Percentiles rank a stretch among this genome's conserved stretches.
Evolutionary conservation across 441 rosid species (phyloP).

Genomic region (Adansonia madagascariensis): DNA sequence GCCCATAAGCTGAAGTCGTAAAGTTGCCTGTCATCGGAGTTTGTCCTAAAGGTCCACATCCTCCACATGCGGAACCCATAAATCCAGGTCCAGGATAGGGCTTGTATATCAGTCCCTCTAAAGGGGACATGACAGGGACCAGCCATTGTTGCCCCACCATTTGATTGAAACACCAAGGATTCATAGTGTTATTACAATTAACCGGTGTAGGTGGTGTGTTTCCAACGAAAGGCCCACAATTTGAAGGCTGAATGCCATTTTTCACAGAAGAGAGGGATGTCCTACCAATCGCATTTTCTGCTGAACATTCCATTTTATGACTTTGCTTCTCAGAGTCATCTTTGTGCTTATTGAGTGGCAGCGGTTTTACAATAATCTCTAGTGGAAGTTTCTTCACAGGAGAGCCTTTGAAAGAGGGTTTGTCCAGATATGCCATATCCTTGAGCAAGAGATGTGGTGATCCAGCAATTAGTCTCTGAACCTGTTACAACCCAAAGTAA

Average conservation of each 20-base stretch:
- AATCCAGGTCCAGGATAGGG: slow-evolving; percentile 64
- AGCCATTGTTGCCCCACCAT: slow-evolving; percentile 75
- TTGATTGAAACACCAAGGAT: slow-evolving; percentile 56
- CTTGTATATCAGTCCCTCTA: slow-evolving; percentile 86
- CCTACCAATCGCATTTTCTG: slow-evolving; percentile 67
- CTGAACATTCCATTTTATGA: slow-evolving; percentile 61
- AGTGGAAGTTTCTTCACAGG: slow-evolving; percentile 46
- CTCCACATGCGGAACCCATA: slow-evolving; percentile 55
- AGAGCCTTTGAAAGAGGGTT: slow-evolving; percentile 46
- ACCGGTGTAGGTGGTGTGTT: slow-evolving; percentile 38
- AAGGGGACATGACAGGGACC: slow-evolving; percentile 86
- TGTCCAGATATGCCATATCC: slow-evolving; percentile 44
- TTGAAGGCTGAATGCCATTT: slow-evolving; percentile 50
- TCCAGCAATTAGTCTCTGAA: slow-evolving; percentile 74
- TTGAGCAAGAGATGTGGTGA: slow-evolving; percentile 70
- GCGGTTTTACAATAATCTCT: slow-evolving; percentile 45
- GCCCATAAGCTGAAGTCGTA: slow-evolving; percentile 46
- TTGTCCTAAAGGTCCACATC: slow-evolving; percentile 55
- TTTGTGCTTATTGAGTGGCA: slow-evolving; percentile 42
- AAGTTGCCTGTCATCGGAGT: slow-evolving; percentile 44
- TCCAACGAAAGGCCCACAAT: slow-evolving; percentile 41
- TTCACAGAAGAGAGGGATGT: slow-evolving; percentile 39
- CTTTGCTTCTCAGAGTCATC: slow-evolving; percentile 49
- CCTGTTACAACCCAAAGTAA: slow-evolving; percentile 49
- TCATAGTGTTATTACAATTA: slow-evolving; percentile 34